Evolutionary conservation across 2,329 filamentous ascomycete species (phyloP).

Genomic region (Cladosporium sp.): DNA sequence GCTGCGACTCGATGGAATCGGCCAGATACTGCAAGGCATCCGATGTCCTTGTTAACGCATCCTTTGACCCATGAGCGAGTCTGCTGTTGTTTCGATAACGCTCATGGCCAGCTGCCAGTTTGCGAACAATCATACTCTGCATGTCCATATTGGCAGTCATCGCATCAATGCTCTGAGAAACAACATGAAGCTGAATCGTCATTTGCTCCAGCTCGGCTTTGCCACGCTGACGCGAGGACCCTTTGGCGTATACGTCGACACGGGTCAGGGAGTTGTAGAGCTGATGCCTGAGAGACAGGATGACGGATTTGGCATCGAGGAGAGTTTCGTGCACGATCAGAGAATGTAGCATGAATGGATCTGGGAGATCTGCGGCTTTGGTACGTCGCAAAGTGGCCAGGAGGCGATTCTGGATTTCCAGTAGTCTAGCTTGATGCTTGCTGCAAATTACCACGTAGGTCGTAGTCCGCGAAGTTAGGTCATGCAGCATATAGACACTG

Average conservation of each 20-base stretch:
- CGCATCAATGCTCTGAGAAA: not conserved
- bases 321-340: not conserved
- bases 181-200: not conserved
- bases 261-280: not conserved
- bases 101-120: not conserved
- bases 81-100: not conserved
- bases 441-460: not conserved
- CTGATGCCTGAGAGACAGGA: not conserved
- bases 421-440: not conserved
- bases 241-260: not conserved
- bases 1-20: not conserved
- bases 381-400: not conserved
- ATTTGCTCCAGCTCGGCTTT: not conserved
- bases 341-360: not conserved
- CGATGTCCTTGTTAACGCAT: not conserved
- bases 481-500: constrained; percentile 1
- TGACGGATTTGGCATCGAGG: not conserved
- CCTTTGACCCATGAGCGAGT: too few relatives aligned
- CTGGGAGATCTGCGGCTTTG: not conserved
- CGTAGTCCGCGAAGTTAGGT: not conserved
- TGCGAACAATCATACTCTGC: not conserved
- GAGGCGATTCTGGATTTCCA: not conserved
- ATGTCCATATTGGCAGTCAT: not conserved
- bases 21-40: not conserved
- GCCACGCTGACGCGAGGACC: not conserved